Conservation (phyloP, 192 early-diverging fungal genomes). For the Geranomyces michiganensis region DNA sequence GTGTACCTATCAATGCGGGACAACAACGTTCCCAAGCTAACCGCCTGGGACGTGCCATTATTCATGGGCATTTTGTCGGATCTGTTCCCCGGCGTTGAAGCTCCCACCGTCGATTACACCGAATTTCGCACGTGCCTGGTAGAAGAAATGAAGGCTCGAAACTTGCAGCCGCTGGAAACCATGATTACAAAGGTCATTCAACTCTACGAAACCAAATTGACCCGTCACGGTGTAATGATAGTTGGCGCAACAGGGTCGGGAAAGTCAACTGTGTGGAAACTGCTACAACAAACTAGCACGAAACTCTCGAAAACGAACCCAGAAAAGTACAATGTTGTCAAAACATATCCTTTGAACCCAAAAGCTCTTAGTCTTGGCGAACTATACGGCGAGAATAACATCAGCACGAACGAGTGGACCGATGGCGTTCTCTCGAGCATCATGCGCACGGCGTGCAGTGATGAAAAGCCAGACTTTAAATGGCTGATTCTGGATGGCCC, state of each 20-base stretch:
- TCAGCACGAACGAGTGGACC: slow-evolving; percentile 60
- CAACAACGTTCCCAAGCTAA: slow-evolving; percentile 64
- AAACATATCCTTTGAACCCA: slow-evolving; percentile 55
- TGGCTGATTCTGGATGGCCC: slow-evolving; percentile 67
- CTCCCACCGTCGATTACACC: slow-evolving; percentile 49
- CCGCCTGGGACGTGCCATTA: slow-evolving; percentile 63
- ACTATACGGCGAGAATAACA: slow-evolving; percentile 63
- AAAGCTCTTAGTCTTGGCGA: slow-evolving; percentile 59
- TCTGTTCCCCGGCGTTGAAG: slow-evolving; percentile 61
- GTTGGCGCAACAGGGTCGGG: slow-evolving; percentile 63
- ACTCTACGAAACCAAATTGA: slow-evolving; percentile 59
- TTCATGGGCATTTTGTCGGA: slow-evolving; percentile 62
- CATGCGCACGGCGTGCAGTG: slow-evolving; percentile 55
- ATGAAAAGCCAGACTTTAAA: slow-evolving; percentile 63
- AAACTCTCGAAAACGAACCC: slow-evolving; percentile 45
- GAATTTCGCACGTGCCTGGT: slow-evolving; percentile 50
- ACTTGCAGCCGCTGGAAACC: slow-evolving; percentile 45
- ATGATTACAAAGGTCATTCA: slow-evolving; percentile 60
- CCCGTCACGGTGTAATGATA: slow-evolving; percentile 64
- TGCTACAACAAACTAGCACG: slow-evolving; percentile 51
- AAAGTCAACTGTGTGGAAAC: slow-evolving; percentile 57
- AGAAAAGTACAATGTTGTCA: slow-evolving; percentile 50
- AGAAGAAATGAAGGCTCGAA: slow-evolving; percentile 53
- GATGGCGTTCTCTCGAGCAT: slow-evolving; percentile 61
- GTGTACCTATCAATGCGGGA: slow-evolving; percentile 56